Evolutionary conservation across 1,284 basidiomycete species (phyloP).

Genomic region (Trichosporon inkin): DNA sequence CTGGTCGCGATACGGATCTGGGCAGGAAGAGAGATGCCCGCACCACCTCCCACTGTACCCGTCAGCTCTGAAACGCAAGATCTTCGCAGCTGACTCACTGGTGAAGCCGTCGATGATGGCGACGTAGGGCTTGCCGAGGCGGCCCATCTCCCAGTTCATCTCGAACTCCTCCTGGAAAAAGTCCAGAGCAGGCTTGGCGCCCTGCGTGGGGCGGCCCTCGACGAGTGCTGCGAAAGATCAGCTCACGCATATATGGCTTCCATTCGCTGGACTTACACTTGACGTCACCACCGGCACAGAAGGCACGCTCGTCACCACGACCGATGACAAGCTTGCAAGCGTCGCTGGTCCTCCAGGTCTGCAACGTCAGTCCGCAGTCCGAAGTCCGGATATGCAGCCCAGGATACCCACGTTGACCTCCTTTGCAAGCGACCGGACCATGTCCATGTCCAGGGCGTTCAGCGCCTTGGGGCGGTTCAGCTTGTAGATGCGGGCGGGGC

Average conservation of each 20-base stretch:
- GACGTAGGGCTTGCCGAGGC: constrained; percentile 79
- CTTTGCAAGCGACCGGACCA: constrained; percentile 69
- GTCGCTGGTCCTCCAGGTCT: constrained; percentile 77
- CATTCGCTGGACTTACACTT: constrained; percentile 29
- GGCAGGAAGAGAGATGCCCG: constrained; percentile 82
- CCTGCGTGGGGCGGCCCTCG: constrained; percentile 27
- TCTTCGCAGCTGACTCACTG: constrained; percentile 57
- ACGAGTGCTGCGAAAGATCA: constrained; percentile 16
- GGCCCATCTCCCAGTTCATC: constrained; percentile 78
- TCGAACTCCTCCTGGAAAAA: constrained; percentile 96
- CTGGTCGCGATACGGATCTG: constrained; percentile 92
- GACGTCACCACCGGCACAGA: constrained; percentile 95
- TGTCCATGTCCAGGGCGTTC: constrained; percentile 79
- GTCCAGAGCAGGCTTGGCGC: constrained; percentile 59
- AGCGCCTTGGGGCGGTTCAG: constrained; percentile 73
- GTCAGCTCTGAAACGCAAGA: constrained; percentile 8
- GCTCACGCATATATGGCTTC: not conserved
- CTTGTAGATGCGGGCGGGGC: constrained; percentile 33
- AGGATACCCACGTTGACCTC: constrained; percentile 35
- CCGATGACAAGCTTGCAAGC: constrained; percentile 73
- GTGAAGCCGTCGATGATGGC: constrained; percentile 86
- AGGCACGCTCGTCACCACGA: constrained; percentile 71
- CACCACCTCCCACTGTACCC: constrained; percentile 84
- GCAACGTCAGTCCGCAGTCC: not conserved
- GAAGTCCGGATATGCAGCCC: too few species aligned